Evolutionary conservation across 1,284 basidiomycete genomes (phyloP).

Genomic region (Ceratobasidium theobromae): DNA sequence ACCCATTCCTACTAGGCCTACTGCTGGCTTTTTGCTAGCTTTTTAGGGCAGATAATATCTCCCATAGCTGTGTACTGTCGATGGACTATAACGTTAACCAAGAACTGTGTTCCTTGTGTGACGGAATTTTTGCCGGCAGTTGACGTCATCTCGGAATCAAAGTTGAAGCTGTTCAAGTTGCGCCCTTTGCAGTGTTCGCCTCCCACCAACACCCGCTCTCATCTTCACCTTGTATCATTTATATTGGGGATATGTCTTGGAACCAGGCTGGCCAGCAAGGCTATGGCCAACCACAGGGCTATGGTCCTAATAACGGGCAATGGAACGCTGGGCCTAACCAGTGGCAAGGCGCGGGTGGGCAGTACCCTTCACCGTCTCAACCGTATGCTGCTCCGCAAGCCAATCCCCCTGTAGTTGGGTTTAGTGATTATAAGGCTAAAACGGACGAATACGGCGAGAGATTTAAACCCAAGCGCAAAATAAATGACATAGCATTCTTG

Average conservation of each 20-base stretch:
- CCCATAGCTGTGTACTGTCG: neutral
- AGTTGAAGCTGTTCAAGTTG: neutral
- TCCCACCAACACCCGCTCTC: neutral
- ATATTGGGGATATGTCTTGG: slow-evolving; percentile 27
- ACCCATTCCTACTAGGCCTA: no score
- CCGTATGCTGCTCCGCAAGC: slow-evolving; percentile 12
- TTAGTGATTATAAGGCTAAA: slow-evolving; percentile 29
- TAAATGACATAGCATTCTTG: slow-evolving; percentile 74
- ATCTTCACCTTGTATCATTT: no score
- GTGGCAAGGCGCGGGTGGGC: slow-evolving; percentile 25
- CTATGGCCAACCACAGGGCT: slow-evolving; percentile 15
- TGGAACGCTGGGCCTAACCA: slow-evolving; percentile 30
- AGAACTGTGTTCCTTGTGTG: no score
- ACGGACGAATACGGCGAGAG: slow-evolving; percentile 28
- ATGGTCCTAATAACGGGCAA: slow-evolving; percentile 21
- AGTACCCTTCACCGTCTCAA: slow-evolving; percentile 22
- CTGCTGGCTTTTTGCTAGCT: neutral
- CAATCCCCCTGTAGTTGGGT: slow-evolving; percentile 16
- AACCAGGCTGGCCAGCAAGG: slow-evolving; percentile 27
- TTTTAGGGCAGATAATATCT: neutral
- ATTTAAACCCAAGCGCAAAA: slow-evolving; percentile 33
- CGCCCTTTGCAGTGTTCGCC: neutral
- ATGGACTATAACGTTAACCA: no score
- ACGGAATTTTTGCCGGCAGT: slow-evolving; percentile 14
- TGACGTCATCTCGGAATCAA: slow-evolving; percentile 16